These are phyloP conservation scores for Eucalyptus regnans DNA, from an alignment of 345 rosid genomes.

Conservation along the genomic window DNA sequence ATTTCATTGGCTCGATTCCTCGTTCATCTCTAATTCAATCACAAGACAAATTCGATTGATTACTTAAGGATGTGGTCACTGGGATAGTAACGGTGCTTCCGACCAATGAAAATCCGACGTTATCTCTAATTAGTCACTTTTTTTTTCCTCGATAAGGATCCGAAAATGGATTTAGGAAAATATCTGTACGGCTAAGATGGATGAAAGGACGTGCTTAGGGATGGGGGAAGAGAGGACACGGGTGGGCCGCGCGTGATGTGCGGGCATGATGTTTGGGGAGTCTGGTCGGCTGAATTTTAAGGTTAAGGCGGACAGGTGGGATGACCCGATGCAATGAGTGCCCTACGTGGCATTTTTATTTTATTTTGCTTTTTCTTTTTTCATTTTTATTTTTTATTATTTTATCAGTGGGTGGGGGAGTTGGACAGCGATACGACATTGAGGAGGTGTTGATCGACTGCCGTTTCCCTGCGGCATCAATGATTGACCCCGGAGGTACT, in stretches of 20 bases:
- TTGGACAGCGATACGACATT: not conserved
- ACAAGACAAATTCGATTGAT: not conserved
- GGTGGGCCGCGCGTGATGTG: not conserved
- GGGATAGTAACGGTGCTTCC: not conserved
- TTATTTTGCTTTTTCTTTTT: not conserved
- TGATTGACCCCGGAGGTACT: not conserved
- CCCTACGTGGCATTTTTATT: not conserved
- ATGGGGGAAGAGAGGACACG: not conserved
- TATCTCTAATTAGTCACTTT: too few relatives aligned
- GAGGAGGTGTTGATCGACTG: not conserved
- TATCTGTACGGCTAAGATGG: not conserved
- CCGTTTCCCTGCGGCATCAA: not conserved
- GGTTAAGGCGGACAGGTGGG: not conserved
- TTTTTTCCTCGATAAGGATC: not conserved
- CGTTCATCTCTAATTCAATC: not conserved
- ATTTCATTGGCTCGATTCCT: not conserved
- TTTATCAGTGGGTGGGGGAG: too few relatives aligned
- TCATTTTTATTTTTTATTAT: rapidly evolving
- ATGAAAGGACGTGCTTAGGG: not conserved
- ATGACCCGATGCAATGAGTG: not conserved
- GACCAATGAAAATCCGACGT: not conserved
- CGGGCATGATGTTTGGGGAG: not conserved
- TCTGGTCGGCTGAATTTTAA: not conserved
- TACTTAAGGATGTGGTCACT: not conserved
- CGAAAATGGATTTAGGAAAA: not conserved